Evolutionary conservation across 2,329 filamentous ascomycete genomes (phyloP), one percentile per base, ranked within the genome.

Genomic region (Capronia americana): DNA sequence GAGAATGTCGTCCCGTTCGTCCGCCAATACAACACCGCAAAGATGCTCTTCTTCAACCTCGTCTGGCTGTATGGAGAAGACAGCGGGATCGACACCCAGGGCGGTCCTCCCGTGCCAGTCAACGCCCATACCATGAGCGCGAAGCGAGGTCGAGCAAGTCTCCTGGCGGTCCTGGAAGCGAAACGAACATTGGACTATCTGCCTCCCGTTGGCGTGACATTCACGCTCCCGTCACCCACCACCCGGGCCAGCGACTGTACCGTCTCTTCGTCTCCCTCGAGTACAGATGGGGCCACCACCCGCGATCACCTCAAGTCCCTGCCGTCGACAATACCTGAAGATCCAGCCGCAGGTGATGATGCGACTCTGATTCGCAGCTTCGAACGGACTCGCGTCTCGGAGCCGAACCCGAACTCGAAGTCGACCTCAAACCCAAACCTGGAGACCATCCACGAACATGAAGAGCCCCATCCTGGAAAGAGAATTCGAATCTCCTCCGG

Each of bases 1-100:
- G 38, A 51, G 44, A 68, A 68, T 28, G 68, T 70, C 1, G 20
- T 60, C 2, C 65, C 68, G 4, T 66, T 68, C 20, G 65, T 70
- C 14, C 62, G 68, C 20, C 68, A 70, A 32, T 66, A 66, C 30
- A 56, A 59, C 24, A 63, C 59, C 14, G 68, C 68, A 41, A 70
- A 60, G 58, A 57, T 56, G 4, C 61, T 70, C 12, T 68, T 63
- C 53, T 66, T 68, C 48, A 66, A 68, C 41, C 60, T 70, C 20
- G 46, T 65, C n/a, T 70, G 68, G 68, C 57, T 70, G 6, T 70
- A 70, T 55, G 68, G 68, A 8, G 65, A 68, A 30, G 60, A 66
- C 14, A 63, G 56, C 1, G 68, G 68, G 1, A 70, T 70, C 41
- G 68, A 70, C 46, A 59, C 53, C 4, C 65, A 66, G 41, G 68